Evolutionary conservation across 768 basidiomycete genomes (phyloP).

Genomic region (Rhizopogon vulgaris): DNA sequence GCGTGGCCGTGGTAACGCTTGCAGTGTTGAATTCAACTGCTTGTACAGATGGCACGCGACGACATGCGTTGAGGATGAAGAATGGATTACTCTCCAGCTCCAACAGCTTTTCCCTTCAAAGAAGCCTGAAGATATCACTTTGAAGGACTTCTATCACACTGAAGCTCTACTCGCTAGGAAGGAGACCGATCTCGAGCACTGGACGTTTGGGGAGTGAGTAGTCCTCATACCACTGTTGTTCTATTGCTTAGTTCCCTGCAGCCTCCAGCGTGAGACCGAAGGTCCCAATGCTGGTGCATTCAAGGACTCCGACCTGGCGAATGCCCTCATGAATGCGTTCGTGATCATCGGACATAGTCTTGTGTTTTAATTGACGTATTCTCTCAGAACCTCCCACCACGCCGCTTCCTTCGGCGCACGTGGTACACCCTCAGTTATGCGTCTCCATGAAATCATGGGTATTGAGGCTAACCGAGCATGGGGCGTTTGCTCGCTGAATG

Average conservation of each 20-base stretch:
- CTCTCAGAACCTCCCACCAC: constrained; percentile 56
- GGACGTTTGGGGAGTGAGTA: constrained; percentile 62
- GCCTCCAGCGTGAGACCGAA: constrained; percentile 54
- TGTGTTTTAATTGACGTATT: not conserved
- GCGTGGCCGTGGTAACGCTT: constrained; percentile 74
- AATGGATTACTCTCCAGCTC: constrained; percentile 56
- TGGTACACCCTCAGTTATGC: constrained; percentile 70
- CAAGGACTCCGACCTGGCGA: constrained; percentile 66
- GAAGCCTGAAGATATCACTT: constrained; percentile 38
- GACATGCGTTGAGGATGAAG: constrained; percentile 62
- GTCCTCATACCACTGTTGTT: not conserved
- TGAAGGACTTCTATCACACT: constrained; percentile 45
- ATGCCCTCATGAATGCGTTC: constrained; percentile 60
- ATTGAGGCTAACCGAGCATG: constrained; percentile 71
- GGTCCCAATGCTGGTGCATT: constrained; percentile 36
- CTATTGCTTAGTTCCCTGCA: constrained; percentile 20
- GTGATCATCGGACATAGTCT: constrained; percentile 17
- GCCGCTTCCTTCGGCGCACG: constrained; percentile 74
- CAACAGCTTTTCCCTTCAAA: constrained; percentile 48
- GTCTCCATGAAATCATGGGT: constrained; percentile 77
- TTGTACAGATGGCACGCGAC: constrained; percentile 86
- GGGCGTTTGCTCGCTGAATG: constrained; percentile 82
- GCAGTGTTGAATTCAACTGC: constrained; percentile 87
- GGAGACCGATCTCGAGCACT: constrained; percentile 47
- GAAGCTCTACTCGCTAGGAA: constrained; percentile 31